Conservation (phyloP, 1,139 yeast species). For the Eremothecium cymbalariae region DNA sequence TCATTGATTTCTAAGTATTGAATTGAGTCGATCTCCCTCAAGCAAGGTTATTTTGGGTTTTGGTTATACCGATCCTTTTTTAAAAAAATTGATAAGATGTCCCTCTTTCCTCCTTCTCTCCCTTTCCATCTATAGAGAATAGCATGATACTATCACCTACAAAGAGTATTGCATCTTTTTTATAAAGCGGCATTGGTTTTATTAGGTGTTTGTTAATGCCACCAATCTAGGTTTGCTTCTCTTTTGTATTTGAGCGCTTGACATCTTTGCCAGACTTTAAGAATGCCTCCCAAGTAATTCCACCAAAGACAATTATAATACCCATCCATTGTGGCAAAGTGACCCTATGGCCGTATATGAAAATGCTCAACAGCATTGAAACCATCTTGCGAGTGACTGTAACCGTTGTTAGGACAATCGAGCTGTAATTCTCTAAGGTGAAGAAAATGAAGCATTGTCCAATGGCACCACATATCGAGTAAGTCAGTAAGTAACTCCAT, state of each 20-base stretch:
- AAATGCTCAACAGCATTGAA: slow-evolving; percentile 83
- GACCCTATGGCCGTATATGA: slow-evolving; percentile 73
- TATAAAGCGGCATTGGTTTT: too few relatives aligned
- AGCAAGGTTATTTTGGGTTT: too few relatives aligned
- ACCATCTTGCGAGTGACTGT: slow-evolving; percentile 95
- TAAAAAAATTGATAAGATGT: too few relatives aligned
- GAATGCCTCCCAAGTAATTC: slow-evolving; percentile 63
- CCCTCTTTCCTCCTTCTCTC: too few relatives aligned
- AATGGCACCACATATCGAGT: slow-evolving; percentile 74
- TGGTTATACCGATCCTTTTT: too few relatives aligned
- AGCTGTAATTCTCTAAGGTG: slow-evolving; percentile 76
- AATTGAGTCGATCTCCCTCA: too few relatives aligned
- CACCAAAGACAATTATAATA: slow-evolving; percentile 69
- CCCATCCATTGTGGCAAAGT: slow-evolving; percentile 67
- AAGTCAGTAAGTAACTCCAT: slow-evolving; percentile 51
- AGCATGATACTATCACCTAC: too few relatives aligned
- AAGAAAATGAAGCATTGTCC: slow-evolving; percentile 90
- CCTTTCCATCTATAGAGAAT: too few relatives aligned
- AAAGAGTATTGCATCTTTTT: too few relatives aligned
- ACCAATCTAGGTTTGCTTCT: slow-evolving; percentile 20
- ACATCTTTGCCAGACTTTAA: slow-evolving; percentile 33
- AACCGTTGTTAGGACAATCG: slow-evolving; percentile 77
- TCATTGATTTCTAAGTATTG: too few relatives aligned
- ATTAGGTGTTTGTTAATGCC: background rate
- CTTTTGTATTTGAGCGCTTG: slow-evolving; percentile 35